Evolutionary conservation across 768 basidiomycete genomes (phyloP), one percentile per base, ranked within the genome.

Genomic region (Boletus rubescentipes): DNA sequence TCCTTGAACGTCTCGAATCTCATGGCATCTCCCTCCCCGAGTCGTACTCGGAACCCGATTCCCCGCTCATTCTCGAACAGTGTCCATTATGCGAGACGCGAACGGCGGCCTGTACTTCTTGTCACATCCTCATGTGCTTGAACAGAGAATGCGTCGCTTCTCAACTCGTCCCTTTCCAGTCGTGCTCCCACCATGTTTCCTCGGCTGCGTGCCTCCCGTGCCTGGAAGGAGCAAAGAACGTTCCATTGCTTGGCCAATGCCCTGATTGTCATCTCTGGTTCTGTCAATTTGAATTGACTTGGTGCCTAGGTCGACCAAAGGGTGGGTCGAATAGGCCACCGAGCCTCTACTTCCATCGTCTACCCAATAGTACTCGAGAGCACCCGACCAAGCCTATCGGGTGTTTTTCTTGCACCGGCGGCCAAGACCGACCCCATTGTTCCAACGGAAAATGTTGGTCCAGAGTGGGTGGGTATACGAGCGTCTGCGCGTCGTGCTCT

Each of bases 281-380:
- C 43, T 65, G 62, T 41, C 49, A 37, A 14, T 51, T 34, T 18
- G 66, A 67, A 5, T 20, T 66, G 49, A 54, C 41, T 3, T 67
- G 65, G 65, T 67, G 65, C 42, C 46, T 43, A 1, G 65, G 66
- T 40, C 59, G 64, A 49, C 64, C 65, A 2, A 61, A 34, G 31
- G 46, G 55, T 0, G 30, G 30, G 3, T 12, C 29, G 5, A 37
- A 46, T 21, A 35, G 53, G 46, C 37, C 49, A 18, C 45, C 50
- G 12, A 41, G 47, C 12, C 9, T n/a, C 15, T 23, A 39, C 15
- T 32, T 43, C 7, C 41, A 26, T 32, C 37, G 46, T 18, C 32
- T 45, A 21, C 34, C 57, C 5, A 38, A 21, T 16, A 37, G 43
- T 18, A 46, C 36, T 8, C 61, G 55, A 9, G 57, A 57, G 20